Conservation (phyloP, 805 yeast genomes). For the Cyberlindnera xishuangbannaensis region DNA sequence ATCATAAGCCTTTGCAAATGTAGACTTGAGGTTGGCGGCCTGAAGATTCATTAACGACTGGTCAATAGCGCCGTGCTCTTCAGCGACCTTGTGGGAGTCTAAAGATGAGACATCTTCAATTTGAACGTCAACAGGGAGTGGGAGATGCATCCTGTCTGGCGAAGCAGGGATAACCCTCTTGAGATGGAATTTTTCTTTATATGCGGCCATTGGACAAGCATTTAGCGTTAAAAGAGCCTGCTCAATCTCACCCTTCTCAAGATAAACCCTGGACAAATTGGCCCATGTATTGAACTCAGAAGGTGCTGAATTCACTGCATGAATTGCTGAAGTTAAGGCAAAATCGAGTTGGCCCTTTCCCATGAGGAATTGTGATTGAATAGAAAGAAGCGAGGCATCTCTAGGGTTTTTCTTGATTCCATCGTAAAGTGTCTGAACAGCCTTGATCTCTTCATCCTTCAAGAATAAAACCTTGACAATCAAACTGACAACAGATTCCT, state of each 20-base stretch:
- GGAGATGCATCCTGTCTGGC: constrained; percentile 58
- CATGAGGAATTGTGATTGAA: constrained; percentile 54
- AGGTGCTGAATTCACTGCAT: constrained; percentile 67
- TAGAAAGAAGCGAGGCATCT: constrained; percentile 46
- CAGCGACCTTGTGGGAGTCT: constrained; percentile 57
- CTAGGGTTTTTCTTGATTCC: constrained; percentile 46
- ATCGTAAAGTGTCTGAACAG: constrained; percentile 45
- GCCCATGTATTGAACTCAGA: constrained; percentile 76
- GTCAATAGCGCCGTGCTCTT: constrained; percentile 62
- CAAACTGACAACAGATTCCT: constrained; percentile 52
- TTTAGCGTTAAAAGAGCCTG: constrained; percentile 67
- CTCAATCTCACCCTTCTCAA: constrained; percentile 59
- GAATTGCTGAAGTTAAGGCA: constrained; percentile 53
- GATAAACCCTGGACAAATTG: constrained; percentile 55
- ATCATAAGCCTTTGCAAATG: constrained; percentile 52
- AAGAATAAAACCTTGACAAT: constrained; percentile 48
- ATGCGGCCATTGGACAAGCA: constrained; percentile 72
- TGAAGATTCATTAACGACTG: constrained; percentile 57
- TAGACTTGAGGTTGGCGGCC: constrained; percentile 59
- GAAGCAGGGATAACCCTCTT: constrained; percentile 53
- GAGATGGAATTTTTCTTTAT: constrained; percentile 59
- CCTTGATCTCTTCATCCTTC: constrained; percentile 55
- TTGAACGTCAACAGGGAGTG: constrained; percentile 70
- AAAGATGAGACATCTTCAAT: constrained; percentile 63
- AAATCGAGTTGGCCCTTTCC: constrained; percentile 47